Base-by-base conservation (phyloP, 495 filamentous ascomycete species). In the Talaromyces liani region DNA sequence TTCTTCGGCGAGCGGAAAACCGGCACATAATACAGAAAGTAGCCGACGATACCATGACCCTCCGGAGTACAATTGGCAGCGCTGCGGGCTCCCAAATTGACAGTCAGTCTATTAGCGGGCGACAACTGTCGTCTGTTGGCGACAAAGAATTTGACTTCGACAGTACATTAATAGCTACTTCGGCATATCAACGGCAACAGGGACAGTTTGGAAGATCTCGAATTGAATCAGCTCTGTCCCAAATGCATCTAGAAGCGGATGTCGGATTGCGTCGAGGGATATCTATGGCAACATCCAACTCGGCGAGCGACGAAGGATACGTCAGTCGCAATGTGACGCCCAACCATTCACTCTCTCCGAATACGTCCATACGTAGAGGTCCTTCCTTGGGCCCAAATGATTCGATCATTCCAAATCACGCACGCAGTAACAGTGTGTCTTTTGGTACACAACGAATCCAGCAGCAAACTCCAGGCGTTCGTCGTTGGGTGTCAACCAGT, bases 21-120 rank as follows among this genome's bases (percentile, higher is more conserved):
- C 72, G 73, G 29, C 69, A 66, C 6, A 76, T 81, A 29, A 77
- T 81, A 16, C 65, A 73, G 39, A 76, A 71, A 61, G 72, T 77
- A 33, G 73, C 67, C 6, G 73, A 77, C 62, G 78, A 80, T 65
- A 75, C 77, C 27, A 69, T 67, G 24, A 76, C 77, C 1, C 69
- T 79, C 18, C 69, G 72, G 25, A 62, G 39, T 25, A 71, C 74
- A 24, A 69, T 67, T 34, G 66, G 65, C 45, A 75, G 70, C 56
- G 66, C 67, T 20, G 63, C 67, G 33, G 63, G 57, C 34, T 77
- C 75, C 29, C 69, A 71, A 25, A 63, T 67, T 12, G 65, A 63
- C 53, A 67, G 65, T 27, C 65, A 66, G n/a, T 73, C 72, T 5
- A 64, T 75, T 45, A 73, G 67, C 49, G 68, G 72, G 36, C 72